Evolutionary conservation across 441 rosid species (phyloP).

Genomic region (Capsella rubella): DNA sequence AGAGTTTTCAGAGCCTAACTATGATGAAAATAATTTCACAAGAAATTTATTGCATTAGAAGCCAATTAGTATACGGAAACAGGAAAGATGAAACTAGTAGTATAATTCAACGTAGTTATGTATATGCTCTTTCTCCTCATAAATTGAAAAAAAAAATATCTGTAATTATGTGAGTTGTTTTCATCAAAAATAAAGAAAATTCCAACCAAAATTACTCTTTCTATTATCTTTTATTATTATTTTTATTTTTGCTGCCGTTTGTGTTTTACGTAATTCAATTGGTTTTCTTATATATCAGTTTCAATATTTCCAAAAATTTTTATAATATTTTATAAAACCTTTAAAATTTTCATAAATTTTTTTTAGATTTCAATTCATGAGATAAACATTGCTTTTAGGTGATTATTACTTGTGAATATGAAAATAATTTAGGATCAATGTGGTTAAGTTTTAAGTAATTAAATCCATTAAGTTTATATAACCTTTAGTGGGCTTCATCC

Average conservation of each 20-base stretch:
- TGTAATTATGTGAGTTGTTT: neutral
- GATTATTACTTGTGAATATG: neutral
- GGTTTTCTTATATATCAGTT: neutral
- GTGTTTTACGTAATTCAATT: neutral
- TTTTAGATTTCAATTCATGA: neutral
- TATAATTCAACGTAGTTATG: neutral
- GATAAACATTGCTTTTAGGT: neutral
- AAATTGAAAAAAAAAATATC: neutral
- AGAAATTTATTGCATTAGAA: neutral
- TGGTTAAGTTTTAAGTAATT: neutral
- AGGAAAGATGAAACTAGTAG: neutral
- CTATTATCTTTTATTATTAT: neutral
- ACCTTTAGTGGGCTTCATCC: neutral
- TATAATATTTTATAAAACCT: neutral
- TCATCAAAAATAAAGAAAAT: neutral
- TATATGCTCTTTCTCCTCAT: neutral
- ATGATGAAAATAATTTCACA: neutral
- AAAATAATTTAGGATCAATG: neutral
- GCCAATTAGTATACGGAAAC: neutral
- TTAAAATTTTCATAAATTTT: too few relatives aligned
- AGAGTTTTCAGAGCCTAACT: neutral
- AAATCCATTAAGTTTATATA: neutral
- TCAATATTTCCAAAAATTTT: neutral
- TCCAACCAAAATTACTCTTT: neutral
- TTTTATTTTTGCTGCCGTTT: neutral